Percentiles rank a stretch among this genome's conserved stretches.
Evolutionary conservation across 805 yeast species (phyloP).

Genomic region (Komagataella phaffii): DNA sequence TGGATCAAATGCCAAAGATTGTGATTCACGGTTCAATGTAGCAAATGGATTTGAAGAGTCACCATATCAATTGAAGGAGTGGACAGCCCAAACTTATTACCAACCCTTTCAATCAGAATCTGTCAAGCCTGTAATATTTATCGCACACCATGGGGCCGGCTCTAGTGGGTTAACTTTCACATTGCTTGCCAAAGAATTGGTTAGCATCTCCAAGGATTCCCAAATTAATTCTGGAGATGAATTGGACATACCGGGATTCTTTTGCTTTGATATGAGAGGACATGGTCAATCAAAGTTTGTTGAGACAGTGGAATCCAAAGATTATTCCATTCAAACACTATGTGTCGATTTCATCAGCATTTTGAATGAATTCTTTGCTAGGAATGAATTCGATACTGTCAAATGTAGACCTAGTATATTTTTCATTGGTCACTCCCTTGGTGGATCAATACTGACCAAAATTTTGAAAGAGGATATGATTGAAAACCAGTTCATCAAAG

Average conservation of each 20-base stretch:
- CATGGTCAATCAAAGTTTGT: constrained; percentile 48
- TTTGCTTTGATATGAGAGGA: constrained; percentile 73
- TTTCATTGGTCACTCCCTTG: constrained; percentile 82
- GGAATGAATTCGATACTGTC: constrained; percentile 5
- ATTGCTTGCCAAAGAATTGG: constrained; percentile 29
- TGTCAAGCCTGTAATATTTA: constrained; percentile 38
- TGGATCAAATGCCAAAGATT: constrained; percentile 4
- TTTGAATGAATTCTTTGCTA: constrained; percentile 22
- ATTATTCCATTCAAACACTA: constrained; percentile 36
- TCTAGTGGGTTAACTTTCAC: constrained; percentile 76
- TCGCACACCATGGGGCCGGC: constrained; percentile 94
- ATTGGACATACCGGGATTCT: constrained; percentile 39
- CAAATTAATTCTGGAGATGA: constrained; percentile 10
- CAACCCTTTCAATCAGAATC: constrained; percentile 25
- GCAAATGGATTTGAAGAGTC: neutral
- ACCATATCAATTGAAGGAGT: constrained; percentile 9
- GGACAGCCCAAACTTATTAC: constrained; percentile 41
- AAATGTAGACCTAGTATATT: constrained; percentile 26
- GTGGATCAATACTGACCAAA: constrained; percentile 72
- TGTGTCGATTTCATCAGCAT: constrained; percentile 44
- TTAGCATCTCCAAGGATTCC: constrained; percentile 15
- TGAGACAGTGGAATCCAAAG: constrained; percentile 10
- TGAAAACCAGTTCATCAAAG: constrained; percentile 6
- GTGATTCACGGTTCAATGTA: neutral
- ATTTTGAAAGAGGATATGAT: constrained; percentile 19